Evolutionary conservation across 345 rosid genomes (phyloP).

Genomic region (Gossypium ekmanianum): DNA sequence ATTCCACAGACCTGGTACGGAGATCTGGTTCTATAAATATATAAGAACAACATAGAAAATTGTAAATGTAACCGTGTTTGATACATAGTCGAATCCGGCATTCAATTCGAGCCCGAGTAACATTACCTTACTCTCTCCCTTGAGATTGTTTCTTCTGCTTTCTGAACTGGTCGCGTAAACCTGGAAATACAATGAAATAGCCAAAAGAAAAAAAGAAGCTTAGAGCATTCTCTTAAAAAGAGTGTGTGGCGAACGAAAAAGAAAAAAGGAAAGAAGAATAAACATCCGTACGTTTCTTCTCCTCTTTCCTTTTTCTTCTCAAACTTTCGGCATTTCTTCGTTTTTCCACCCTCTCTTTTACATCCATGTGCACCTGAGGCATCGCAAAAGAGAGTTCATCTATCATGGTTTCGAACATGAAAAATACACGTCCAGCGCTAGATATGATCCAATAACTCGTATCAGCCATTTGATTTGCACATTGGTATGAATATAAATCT

Average conservation of each 20-base stretch:
- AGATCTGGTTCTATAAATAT: neutral
- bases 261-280: neutral
- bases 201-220: neutral
- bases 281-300: constrained; percentile 57
- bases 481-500: neutral
- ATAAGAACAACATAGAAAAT: neutral
- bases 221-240: neutral
- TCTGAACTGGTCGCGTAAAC: constrained; percentile 71
- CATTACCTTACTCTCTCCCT: constrained; percentile 12
- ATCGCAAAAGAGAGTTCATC: neutral
- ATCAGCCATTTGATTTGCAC: neutral
- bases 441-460: neutral
- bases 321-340: constrained; percentile 40
- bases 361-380: constrained; percentile 49
- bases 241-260: neutral
- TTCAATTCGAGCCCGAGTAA: neutral
- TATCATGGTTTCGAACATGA: neutral
- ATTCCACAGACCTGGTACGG: neutral
- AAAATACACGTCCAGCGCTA: neutral
- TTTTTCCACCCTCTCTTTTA: constrained; percentile 55
- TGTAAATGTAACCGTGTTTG: neutral
- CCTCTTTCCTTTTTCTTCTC: constrained; percentile 70
- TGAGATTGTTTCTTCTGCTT: constrained; percentile 48
- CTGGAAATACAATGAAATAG: constrained; percentile 31
- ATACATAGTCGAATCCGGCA: neutral